Percentiles rank a stretch among this genome's conserved stretches.
These are phyloP conservation scores for Pseudozyma flocculosa DNA, from an alignment of 1,284 basidiomycete species.

Conservation along the genomic window DNA sequence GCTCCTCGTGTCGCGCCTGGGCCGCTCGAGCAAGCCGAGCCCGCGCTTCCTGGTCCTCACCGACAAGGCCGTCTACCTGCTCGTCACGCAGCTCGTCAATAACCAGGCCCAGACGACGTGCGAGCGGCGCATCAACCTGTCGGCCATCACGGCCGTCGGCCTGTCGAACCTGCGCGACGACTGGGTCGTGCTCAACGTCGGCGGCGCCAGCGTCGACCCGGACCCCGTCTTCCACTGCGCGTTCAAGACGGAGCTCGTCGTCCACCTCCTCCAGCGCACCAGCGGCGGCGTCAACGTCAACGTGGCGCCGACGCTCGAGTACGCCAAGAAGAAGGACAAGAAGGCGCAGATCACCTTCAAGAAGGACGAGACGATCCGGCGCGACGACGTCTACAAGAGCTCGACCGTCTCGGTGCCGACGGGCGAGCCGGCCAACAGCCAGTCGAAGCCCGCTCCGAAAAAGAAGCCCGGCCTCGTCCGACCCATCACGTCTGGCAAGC, in stretches of 20 bases:
- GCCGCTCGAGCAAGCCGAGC: constrained; percentile 84
- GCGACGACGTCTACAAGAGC: constrained; percentile 88
- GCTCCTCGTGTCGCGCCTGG: constrained; percentile 80
- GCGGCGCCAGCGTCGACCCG: constrained; percentile 77
- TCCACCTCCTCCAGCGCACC: constrained; percentile 78
- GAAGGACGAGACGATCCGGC: constrained; percentile 81
- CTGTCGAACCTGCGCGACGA: constrained; percentile 91
- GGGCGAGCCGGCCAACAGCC: constrained; percentile 79
- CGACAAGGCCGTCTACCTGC: constrained; percentile 82
- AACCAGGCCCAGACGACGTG: constrained; percentile 67
- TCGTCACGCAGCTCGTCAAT: constrained; percentile 65
- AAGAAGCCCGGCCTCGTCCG: constrained; percentile 79
- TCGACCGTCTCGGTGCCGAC: constrained; percentile 83
- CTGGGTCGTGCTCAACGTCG: constrained; percentile 72
- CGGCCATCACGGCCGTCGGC: constrained; percentile 79
- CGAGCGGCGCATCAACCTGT: constrained; percentile 85
- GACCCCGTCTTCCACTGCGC: constrained; percentile 87
- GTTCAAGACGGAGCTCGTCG: constrained; percentile 94
- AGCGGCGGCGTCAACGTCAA: constrained; percentile 72
- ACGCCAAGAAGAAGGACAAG: constrained; percentile 97
- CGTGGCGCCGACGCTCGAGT: constrained; percentile 60
- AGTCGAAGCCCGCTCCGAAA: constrained; percentile 78
- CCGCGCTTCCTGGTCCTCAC: constrained; percentile 90
- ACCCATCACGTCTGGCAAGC: constrained; percentile 81
- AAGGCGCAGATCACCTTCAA: constrained; percentile 80